phyloP scores from a whole-genome alignment of 108 stramenopile genomes.

The Skeletonema marinoi region DNA sequence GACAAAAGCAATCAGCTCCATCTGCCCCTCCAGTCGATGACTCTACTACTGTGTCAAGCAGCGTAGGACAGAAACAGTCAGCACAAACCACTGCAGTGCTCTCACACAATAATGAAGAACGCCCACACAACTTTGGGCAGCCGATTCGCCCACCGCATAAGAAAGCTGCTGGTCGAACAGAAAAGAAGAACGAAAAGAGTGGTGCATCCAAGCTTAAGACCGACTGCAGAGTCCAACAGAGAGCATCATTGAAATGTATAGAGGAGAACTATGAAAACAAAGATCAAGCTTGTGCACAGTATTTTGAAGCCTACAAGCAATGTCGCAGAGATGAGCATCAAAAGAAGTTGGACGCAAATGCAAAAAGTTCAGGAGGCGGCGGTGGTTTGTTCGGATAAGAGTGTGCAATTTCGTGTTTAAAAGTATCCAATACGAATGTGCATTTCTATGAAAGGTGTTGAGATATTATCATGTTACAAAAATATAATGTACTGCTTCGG shows the following conservation, averaged over 20 bases:
- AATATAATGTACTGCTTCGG: not conserved
- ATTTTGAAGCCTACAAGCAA: slow-evolving; percentile 76
- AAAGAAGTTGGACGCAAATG: slow-evolving; percentile 58
- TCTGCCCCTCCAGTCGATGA: not conserved
- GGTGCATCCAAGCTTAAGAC: slow-evolving; percentile 62
- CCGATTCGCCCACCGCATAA: slow-evolving; percentile 19
- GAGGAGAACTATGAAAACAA: slow-evolving; percentile 78
- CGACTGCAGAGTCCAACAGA: slow-evolving; percentile 70
- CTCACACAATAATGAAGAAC: slow-evolving; percentile 16
- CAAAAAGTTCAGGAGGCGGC: slow-evolving; percentile 18
- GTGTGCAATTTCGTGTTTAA: not conserved
- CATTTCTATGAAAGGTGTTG: not conserved
- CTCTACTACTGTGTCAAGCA: not conserved
- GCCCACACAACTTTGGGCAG: slow-evolving; percentile 49
- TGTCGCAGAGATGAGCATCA: slow-evolving; percentile 81
- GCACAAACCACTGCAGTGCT: not conserved
- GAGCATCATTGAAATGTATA: slow-evolving; percentile 69
- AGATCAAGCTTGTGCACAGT: slow-evolving; percentile 58
- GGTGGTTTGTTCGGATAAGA: not conserved
- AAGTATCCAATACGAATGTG: not conserved
- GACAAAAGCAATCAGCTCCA: slow-evolving; percentile 25
- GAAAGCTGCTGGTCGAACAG: not conserved
- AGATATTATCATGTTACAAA: not conserved
- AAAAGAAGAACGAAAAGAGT: not conserved
- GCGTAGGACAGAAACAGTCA: not conserved